Conservation (phyloP, 192 early-diverging fungal species). For the Rhizophagus sp. region DNA sequence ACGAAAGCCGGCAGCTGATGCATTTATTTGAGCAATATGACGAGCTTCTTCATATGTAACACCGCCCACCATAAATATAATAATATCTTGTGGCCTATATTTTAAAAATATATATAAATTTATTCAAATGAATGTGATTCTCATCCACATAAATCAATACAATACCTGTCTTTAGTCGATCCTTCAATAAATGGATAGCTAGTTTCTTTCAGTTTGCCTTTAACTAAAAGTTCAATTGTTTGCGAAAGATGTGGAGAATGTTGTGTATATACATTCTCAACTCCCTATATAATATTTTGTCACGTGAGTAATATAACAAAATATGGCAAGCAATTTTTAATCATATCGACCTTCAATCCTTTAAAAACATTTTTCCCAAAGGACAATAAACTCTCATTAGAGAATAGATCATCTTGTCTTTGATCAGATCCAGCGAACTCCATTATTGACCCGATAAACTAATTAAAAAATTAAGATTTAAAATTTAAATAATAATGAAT, state of each 20-base stretch:
- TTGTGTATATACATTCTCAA: slow-evolving; percentile 99
- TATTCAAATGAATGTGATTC: too few relatives aligned
- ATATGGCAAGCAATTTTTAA: background rate
- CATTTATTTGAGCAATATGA: slow-evolving; percentile 84
- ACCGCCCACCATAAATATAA: slow-evolving; percentile 97
- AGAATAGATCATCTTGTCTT: slow-evolving; percentile 87
- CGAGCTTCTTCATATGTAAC: slow-evolving; percentile 90
- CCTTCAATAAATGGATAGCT: slow-evolving; percentile 81
- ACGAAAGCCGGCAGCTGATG: slow-evolving; percentile 70
- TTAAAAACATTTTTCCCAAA: slow-evolving; percentile 88
- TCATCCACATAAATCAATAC: background rate
- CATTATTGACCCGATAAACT: slow-evolving; percentile 72
- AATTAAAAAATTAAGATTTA: background rate
- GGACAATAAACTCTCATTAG: slow-evolving; percentile 84
- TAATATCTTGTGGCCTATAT: slow-evolving; percentile 86
- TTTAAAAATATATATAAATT: too few relatives aligned
- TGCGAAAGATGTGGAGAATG: slow-evolving; percentile 85
- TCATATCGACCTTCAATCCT: slow-evolving; percentile 71
- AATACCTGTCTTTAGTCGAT: slow-evolving; percentile 53
- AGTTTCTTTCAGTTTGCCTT: slow-evolving; percentile 76
- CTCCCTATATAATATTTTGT: slow-evolving; percentile 56
- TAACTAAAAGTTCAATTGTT: slow-evolving; percentile 75
- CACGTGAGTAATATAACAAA: slow-evolving; percentile 6
- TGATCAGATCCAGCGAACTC: slow-evolving; percentile 76
- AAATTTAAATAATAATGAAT: background rate